phyloP scores from a whole-genome alignment of 2,329 filamentous ascomycete genomes.

The Neofusicoccum sp. region DNA sequence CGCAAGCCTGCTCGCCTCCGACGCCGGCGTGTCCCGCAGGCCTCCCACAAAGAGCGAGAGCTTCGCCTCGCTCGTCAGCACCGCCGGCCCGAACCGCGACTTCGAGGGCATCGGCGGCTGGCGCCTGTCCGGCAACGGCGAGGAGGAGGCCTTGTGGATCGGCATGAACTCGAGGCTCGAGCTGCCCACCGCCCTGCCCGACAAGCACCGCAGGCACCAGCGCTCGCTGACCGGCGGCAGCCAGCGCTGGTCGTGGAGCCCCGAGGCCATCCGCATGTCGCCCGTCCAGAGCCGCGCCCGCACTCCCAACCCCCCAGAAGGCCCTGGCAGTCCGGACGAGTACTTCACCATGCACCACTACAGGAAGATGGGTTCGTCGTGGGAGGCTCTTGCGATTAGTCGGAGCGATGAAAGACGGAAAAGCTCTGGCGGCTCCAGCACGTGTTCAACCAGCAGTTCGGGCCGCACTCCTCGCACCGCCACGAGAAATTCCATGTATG shows the following conservation, averaged over 20 bases:
- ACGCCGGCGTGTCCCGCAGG: conserved; percentile 17
- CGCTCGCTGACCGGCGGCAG: conserved; percentile 37
- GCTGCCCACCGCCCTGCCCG: conserved; percentile 36
- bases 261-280: conserved; percentile 41
- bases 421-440: conserved; percentile 18
- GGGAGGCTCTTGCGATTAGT: conserved; percentile 7
- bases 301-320: conserved; percentile 6
- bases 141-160: conserved; percentile 49
- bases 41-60: conserved; percentile 36
- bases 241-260: conserved; percentile 31
- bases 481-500: conserved; percentile 14
- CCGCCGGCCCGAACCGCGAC: conserved; percentile 39
- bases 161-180: conserved; percentile 47
- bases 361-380: background rate
- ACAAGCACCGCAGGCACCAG: conserved; percentile 30
- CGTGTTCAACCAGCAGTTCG: conserved; percentile 20
- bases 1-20: conserved; percentile 21
- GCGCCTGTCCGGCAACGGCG: conserved; percentile 39
- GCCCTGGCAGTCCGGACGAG: conserved; percentile 19
- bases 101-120: conserved; percentile 50
- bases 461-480: conserved; percentile 12
- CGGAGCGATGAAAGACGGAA: conserved; percentile 14
- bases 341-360: conserved; percentile 23
- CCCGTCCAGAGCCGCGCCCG: conserved; percentile 29
- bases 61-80: conserved; percentile 38